These are phyloP conservation scores for Myxozyma geophila DNA, from an alignment of 805 yeast genomes.

Conservation along the genomic window DNA sequence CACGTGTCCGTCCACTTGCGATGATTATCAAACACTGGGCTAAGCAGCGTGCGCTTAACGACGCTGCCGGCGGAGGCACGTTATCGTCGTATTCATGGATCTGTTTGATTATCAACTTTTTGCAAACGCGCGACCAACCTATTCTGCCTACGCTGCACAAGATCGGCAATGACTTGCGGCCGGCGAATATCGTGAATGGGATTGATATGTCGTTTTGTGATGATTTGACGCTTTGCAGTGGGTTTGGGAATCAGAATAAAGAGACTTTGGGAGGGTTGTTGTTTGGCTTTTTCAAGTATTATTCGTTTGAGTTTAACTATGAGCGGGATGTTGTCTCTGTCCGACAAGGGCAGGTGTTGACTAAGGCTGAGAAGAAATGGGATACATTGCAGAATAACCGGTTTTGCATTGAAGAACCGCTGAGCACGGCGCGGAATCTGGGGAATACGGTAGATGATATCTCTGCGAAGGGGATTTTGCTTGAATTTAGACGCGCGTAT, in stretches of 20 bases:
- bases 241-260: slow-evolving; percentile 33
- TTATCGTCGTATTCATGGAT: slow-evolving; percentile 41
- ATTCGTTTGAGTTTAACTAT: slow-evolving; percentile 38
- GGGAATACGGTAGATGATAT: slow-evolving; percentile 42
- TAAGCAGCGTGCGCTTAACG: slow-evolving; percentile 38
- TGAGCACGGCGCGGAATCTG: slow-evolving; percentile 36
- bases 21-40: slow-evolving; percentile 40
- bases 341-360: slow-evolving; percentile 37
- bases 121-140: slow-evolving; percentile 37
- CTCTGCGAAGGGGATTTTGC: slow-evolving; percentile 38
- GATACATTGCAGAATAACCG: slow-evolving; percentile 38
- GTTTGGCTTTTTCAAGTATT: slow-evolving; percentile 38
- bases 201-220: slow-evolving; percentile 38
- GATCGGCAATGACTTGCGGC: slow-evolving; percentile 19
- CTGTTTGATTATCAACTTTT: slow-evolving; percentile 39
- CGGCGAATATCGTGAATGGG: slow-evolving; percentile 26
- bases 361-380: slow-evolving; percentile 40
- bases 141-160: slow-evolving; percentile 38
- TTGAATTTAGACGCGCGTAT: slow-evolving; percentile 39
- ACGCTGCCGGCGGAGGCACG: slow-evolving; percentile 42
- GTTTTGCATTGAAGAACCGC: slow-evolving; percentile 41
- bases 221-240: slow-evolving; percentile 23
- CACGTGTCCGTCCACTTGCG: slow-evolving; percentile 39
- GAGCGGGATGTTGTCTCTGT: slow-evolving; percentile 36
- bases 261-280: slow-evolving; percentile 38